Conservation (phyloP, 1,139 yeast genomes). For the Taphrina communis region DNA sequence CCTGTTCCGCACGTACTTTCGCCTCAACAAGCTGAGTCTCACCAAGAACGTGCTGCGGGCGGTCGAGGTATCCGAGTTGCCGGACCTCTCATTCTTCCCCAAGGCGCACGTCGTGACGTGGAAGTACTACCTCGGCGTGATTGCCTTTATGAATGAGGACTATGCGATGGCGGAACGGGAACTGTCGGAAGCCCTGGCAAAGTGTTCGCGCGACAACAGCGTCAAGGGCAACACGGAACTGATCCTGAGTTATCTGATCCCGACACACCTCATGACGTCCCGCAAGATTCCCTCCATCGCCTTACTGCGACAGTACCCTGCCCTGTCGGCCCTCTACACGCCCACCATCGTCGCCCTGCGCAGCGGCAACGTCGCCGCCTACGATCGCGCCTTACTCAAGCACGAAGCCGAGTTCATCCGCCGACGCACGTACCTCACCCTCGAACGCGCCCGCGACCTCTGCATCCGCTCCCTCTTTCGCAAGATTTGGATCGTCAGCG, state of each 20-base stretch:
- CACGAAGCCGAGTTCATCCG: slow-evolving; percentile 62
- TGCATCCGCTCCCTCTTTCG: slow-evolving; percentile 62
- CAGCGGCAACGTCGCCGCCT: slow-evolving; percentile 63
- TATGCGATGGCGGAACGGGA: slow-evolving; percentile 59
- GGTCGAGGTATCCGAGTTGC: slow-evolving; percentile 64
- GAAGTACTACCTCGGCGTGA: slow-evolving; percentile 68
- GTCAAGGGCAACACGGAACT: slow-evolving; percentile 44
- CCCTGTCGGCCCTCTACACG: slow-evolving; percentile 57
- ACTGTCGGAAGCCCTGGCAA: slow-evolving; percentile 59
- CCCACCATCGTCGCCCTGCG: slow-evolving; percentile 60
- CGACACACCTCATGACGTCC: slow-evolving; percentile 51
- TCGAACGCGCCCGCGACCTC: slow-evolving; percentile 59
- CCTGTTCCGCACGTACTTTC: slow-evolving; percentile 73
- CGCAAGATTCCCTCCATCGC: slow-evolving; percentile 52
- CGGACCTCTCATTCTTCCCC: slow-evolving; percentile 57
- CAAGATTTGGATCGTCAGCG: slow-evolving; percentile 51
- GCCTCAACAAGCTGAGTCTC: slow-evolving; percentile 70
- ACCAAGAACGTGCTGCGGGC: slow-evolving; percentile 83
- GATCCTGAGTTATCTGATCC: slow-evolving; percentile 53
- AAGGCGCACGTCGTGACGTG: slow-evolving; percentile 65
- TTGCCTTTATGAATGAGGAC: slow-evolving; percentile 68
- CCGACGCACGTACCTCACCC: slow-evolving; percentile 67
- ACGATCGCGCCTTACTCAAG: slow-evolving; percentile 56
- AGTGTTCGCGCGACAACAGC: slow-evolving; percentile 48
- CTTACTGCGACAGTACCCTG: slow-evolving; percentile 59